These are phyloP conservation scores for Aciculosporium take DNA, from an alignment of 2,329 filamentous ascomycete species.

Conservation along the genomic window DNA sequence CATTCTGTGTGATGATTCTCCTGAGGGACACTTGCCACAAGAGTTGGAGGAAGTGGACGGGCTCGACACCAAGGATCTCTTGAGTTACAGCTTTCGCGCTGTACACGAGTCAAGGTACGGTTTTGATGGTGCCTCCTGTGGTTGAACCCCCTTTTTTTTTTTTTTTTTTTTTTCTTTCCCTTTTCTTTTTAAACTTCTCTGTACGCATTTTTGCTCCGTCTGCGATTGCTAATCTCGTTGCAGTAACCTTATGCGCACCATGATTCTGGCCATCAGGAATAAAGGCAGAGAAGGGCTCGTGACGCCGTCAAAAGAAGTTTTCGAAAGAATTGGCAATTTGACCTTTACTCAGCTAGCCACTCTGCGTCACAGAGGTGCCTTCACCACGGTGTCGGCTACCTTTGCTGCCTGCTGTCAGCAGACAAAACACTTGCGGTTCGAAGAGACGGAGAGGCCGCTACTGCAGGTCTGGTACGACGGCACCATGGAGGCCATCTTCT, in stretches of 20 bases:
- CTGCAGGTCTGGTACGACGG: slow-evolving; percentile 60
- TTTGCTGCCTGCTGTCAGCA: slow-evolving; percentile 68
- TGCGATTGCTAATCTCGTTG: slow-evolving; percentile 5
- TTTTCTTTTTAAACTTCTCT: neutral
- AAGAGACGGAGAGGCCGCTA: slow-evolving; percentile 25
- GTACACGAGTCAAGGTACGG: slow-evolving; percentile 82
- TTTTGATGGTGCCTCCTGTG: neutral
- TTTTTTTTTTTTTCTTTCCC: neutral
- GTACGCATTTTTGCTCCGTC: neutral
- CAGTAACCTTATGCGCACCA: slow-evolving; percentile 56
- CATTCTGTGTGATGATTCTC: slow-evolving; percentile 83
- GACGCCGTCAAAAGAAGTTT: slow-evolving; percentile 37
- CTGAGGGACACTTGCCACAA: slow-evolving; percentile 72
- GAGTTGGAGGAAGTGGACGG: slow-evolving; percentile 59
- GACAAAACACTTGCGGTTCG: slow-evolving; percentile 31
- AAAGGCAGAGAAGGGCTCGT: slow-evolving; percentile 29
- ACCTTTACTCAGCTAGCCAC: slow-evolving; percentile 72
- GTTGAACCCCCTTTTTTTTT: neutral
- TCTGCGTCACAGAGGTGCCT: slow-evolving; percentile 79
- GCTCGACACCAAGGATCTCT: slow-evolving; percentile 69
- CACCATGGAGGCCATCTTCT: slow-evolving; percentile 55
- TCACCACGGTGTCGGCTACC: slow-evolving; percentile 81
- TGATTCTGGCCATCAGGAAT: slow-evolving; percentile 40
- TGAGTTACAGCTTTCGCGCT: slow-evolving; percentile 91
- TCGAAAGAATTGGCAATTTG: slow-evolving; percentile 53